A percentile compares a stretch with the other conserved stretches of the same genome.
These are phyloP conservation scores for Eimeria maxima DNA, from an alignment of 169 alveolate genomes.

Conservation along the genomic window DNA sequence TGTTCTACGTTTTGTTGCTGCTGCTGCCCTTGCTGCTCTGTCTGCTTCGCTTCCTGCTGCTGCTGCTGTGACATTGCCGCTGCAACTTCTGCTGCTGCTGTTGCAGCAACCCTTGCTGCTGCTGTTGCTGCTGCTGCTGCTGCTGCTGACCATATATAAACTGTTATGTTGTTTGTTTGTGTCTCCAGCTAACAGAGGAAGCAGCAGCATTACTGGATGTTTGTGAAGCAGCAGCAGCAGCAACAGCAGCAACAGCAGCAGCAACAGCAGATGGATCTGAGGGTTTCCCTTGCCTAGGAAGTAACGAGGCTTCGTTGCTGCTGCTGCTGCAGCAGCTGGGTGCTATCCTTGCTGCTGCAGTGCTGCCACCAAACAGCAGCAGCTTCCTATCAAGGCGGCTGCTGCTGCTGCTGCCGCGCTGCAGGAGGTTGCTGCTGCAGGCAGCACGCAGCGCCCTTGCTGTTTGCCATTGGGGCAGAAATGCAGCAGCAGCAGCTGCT, in stretches of 20 bases:
- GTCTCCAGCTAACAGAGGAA: not conserved
- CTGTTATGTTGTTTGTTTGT: no score
- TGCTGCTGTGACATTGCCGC: not conserved
- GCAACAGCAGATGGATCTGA: no score
- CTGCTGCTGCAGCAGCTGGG: constrained; percentile 44
- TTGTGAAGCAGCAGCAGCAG: constrained; percentile 11
- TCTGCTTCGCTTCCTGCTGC: no score
- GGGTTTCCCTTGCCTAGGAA: not conserved
- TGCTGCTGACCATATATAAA: no score
- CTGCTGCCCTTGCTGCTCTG: not conserved
- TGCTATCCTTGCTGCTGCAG: not conserved
- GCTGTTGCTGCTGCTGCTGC: constrained; percentile 16
- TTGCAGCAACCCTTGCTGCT: not conserved
- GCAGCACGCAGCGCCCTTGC: not conserved
- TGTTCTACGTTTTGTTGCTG: not conserved
- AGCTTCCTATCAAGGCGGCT: constrained; percentile 18
- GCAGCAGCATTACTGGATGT: not conserved
- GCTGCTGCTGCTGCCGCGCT: constrained; percentile 42
- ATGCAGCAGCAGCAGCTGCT: not conserved
- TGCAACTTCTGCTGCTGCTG: constrained; percentile 10
- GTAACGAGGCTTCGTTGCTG: constrained; percentile 13
- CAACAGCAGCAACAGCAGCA: constrained; percentile 6
- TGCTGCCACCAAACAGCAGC: constrained; percentile 22
- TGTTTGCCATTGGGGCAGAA: not conserved
- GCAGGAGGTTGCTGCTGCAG: constrained; percentile 23